phyloP scores from a whole-genome alignment of 148 eudicot genomes.

The Mesembryanthemum crystallinum region DNA sequence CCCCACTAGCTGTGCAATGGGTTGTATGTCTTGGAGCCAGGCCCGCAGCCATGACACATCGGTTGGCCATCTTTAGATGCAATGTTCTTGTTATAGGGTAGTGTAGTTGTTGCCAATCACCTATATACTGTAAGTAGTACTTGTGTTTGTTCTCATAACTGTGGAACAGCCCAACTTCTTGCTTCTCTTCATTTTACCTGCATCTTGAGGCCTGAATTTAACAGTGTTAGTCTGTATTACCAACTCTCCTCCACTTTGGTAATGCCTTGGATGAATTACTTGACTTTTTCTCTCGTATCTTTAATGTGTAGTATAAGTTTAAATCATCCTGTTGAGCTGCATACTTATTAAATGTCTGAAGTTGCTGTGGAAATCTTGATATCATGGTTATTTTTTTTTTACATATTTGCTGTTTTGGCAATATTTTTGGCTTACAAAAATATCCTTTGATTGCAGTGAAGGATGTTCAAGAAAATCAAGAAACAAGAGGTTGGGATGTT shows the following conservation, averaged over 20 bases:
- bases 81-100: too few species aligned
- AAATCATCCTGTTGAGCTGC: background rate
- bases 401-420: background rate
- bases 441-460: constrained; percentile 41
- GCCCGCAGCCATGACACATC: too few species aligned
- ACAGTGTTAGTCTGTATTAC: background rate
- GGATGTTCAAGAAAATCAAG: constrained; percentile 38
- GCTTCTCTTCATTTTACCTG: background rate
- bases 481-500: constrained; percentile 17
- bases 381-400: too few species aligned
- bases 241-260: background rate
- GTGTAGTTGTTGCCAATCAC: too few species aligned
- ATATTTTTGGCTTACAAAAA: constrained; percentile 6
- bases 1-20: too few species aligned
- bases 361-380: background rate
- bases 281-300: too few species aligned
- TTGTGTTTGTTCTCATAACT: background rate
- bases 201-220: background rate
- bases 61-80: too few species aligned
- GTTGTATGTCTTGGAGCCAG: too few species aligned
- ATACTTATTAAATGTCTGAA: background rate
- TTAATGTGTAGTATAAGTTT: too few species aligned
- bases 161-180: background rate
- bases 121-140: background rate
- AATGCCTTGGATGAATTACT: background rate